Evolutionary conservation across 2,329 filamentous ascomycete species (phyloP).

Genomic region (Xylariaceae sp.): DNA sequence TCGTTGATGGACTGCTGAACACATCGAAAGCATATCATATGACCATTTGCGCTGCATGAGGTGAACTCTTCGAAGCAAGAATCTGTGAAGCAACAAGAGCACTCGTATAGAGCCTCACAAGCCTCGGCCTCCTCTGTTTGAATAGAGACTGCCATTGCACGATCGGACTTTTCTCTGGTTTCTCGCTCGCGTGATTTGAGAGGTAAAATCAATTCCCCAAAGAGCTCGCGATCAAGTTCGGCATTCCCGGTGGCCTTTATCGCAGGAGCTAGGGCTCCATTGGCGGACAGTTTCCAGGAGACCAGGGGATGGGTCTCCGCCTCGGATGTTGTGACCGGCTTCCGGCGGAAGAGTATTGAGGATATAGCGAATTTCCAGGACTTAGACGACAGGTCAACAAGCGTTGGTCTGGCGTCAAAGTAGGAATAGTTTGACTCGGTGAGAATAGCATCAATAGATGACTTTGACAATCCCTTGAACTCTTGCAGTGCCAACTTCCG

Average conservation of each 20-base stretch:
- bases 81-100: conserved; percentile 72
- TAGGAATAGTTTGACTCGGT: conserved; percentile 80
- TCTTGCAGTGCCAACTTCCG: conserved; percentile 66
- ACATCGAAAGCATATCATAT: conserved; percentile 78
- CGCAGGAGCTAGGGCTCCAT: conserved; percentile 54
- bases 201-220: conserved; percentile 52
- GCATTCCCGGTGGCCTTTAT: conserved; percentile 63
- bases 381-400: conserved; percentile 64
- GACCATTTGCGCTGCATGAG: conserved; percentile 63
- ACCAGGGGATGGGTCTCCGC: conserved; percentile 60
- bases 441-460: conserved; percentile 72
- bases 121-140: conserved; percentile 58
- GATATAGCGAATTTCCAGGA: conserved; percentile 76
- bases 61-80: conserved; percentile 70
- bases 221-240: conserved; percentile 61
- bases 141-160: conserved; percentile 47
- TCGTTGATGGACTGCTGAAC: conserved; percentile 79
- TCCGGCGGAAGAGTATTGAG: conserved; percentile 65
- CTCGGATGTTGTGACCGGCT: conserved; percentile 49
- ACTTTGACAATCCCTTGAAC: conserved; percentile 69
- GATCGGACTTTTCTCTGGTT: conserved; percentile 49
- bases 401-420: conserved; percentile 63
- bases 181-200: conserved; percentile 42
- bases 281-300: conserved; percentile 54
- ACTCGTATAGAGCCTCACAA: conserved; percentile 59